Evolutionary conservation across 2,329 filamentous ascomycete genomes (phyloP), one percentile per base, ranked within the genome.

Genomic region (Penicillium sp.): DNA sequence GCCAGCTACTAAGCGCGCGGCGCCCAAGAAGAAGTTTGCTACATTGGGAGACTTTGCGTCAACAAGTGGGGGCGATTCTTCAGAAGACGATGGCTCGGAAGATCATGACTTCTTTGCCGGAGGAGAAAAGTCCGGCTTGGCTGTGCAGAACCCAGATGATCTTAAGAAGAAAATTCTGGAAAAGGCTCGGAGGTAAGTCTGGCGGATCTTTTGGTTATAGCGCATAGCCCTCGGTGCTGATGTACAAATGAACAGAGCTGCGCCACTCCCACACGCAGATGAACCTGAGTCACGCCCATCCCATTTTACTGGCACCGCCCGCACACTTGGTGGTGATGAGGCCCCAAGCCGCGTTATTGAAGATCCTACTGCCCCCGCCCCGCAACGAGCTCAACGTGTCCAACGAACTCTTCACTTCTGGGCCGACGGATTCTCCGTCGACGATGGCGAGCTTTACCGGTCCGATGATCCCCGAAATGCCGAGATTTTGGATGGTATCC

Each of bases 51-150:
- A 81, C 57, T 68, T 80, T 57, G 60, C 69, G 19, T 67, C 74
- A 21, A 69, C 67, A 22, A 67, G 64, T 22, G 75, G 74, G n/a
- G 77, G 63, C 13, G 70, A 76, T 49, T 71, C 71, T 3, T 74
- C 77, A 16, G 78, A 85, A 7, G 80, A 84, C 13, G 80, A 84
- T 58, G 79, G 84, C 50, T 76, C 79, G 50, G 79, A 80, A 57
- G 76, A 76, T 24, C 79, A 79, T 51, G 84, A 88, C 69, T 78
- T 87, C 61, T 88, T 87, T 67, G 82, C 86, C 21, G 86, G 86
- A 47, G 86, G 86, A 46, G 86, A 87, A 71, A 88, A 88, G 74
- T 88, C 85, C 13, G 86, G 85, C n/a, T 75, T 88, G 26, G 86
- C 86, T 7, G 86, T 88, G 55, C 84, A 88, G 69, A 86, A 88